Evolutionary conservation across 164 flowering plant species (phyloP).

Genomic region (Tinospora cordifolia): DNA sequence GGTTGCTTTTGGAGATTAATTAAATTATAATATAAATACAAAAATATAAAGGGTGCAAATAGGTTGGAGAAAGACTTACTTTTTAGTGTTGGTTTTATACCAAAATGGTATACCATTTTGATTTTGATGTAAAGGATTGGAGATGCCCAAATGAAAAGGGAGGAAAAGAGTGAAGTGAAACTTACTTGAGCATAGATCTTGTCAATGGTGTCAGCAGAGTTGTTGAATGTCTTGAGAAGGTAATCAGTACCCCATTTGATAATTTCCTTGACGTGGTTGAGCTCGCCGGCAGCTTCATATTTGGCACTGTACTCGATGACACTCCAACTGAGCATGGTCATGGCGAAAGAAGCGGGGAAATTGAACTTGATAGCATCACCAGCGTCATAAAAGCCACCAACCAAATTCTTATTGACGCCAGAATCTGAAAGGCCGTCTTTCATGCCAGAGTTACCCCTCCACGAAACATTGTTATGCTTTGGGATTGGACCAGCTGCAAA

Average conservation of each 20-base stretch:
- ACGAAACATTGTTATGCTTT: conserved; percentile 75
- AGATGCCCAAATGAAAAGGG: too few relatives aligned
- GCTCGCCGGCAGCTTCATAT: conserved; percentile 88
- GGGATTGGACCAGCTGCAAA: conserved; percentile 82
- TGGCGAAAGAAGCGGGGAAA: conserved; percentile 72
- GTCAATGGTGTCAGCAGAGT: conserved; percentile 63
- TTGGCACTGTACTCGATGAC: conserved; percentile 90
- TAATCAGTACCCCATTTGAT: conserved; percentile 96
- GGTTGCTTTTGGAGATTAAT: too few relatives aligned
- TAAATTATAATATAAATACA: too few relatives aligned
- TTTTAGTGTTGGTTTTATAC: too few relatives aligned
- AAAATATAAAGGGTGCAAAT: too few relatives aligned
- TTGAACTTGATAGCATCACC: conserved; percentile 95
- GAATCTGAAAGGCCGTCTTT: conserved; percentile 54
- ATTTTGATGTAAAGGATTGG: too few relatives aligned
- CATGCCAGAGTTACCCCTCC: conserved; percentile 77
- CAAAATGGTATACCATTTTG: too few relatives aligned
- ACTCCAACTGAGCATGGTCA: conserved; percentile 95
- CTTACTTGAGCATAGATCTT: conserved; percentile 60
- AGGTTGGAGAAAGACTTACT: too few relatives aligned
- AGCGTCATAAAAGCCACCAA: conserved; percentile 91
- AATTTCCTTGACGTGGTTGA: conserved; percentile 67
- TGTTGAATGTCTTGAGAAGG: conserved; percentile 81
- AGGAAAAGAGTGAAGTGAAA: background rate
- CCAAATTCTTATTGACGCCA: conserved; percentile 45